Evolutionary conservation across 177 flowering plant genomes (phyloP).

Genomic region (Tripterygium wilfordii): DNA sequence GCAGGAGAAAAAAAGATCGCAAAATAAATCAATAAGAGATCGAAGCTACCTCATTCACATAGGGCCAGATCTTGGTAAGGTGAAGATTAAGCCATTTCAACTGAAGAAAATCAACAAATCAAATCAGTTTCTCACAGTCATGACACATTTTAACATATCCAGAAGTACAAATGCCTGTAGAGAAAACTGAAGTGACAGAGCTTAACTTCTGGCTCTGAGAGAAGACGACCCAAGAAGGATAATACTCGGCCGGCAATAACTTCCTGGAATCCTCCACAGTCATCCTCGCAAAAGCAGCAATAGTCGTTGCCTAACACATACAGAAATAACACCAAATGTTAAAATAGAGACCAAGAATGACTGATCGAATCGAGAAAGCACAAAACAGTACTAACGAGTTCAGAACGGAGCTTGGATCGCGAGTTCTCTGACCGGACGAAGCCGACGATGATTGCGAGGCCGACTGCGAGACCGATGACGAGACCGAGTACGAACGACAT

Average conservation of each 20-base stretch:
- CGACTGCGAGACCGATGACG: conserved; percentile 53
- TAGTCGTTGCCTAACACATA: conserved; percentile 59
- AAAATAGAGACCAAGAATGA: too few species aligned
- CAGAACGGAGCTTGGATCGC: conserved; percentile 58
- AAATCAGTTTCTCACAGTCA: conserved; percentile 2
- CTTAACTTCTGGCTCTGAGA: conserved; percentile 59
- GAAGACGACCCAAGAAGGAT: conserved; percentile 71
- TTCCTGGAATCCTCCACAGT: conserved; percentile 62
- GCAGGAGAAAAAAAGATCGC: not conserved
- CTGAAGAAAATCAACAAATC: conserved; percentile 32
- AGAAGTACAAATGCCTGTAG: not conserved
- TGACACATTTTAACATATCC: too few species aligned
- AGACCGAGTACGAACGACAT: conserved; percentile 51
- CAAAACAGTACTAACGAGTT: conserved; percentile 44
- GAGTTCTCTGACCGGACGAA: conserved; percentile 71
- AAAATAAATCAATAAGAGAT: not conserved
- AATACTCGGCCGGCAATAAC: conserved; percentile 38
- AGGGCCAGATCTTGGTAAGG: conserved; percentile 92
- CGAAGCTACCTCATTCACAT: conserved; percentile 64
- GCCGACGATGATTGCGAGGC: conserved; percentile 49
- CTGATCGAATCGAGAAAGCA: too few species aligned
- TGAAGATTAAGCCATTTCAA: conserved; percentile 81
- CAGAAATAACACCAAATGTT: conserved; percentile 3
- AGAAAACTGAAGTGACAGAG: conserved; percentile 4
- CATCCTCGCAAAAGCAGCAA: conserved; percentile 82